Percentiles rank a stretch among this genome's conserved stretches.
These are phyloP conservation scores for Trichoderma lentiforme DNA, from an alignment of 2,329 filamentous ascomycete genomes.

Conservation along the genomic window DNA sequence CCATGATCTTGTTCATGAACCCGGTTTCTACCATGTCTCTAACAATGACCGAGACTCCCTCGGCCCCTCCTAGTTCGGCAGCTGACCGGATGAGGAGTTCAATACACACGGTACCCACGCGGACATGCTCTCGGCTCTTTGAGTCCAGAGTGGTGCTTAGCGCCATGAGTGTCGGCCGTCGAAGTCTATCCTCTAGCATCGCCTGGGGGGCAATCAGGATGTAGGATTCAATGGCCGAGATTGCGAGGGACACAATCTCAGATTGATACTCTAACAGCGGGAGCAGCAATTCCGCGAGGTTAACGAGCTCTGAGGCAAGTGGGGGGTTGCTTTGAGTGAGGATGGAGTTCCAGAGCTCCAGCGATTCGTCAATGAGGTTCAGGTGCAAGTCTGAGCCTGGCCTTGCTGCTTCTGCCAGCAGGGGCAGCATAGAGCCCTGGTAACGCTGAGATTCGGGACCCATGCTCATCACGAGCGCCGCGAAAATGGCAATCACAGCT, in stretches of 20 bases:
- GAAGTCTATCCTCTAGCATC: slow-evolving; percentile 56
- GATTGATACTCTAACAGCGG: slow-evolving; percentile 65
- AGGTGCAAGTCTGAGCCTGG: slow-evolving; percentile 70
- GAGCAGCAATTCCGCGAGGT: slow-evolving; percentile 60
- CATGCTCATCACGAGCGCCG: slow-evolving; percentile 82
- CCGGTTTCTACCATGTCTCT: slow-evolving; percentile 63
- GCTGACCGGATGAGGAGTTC: slow-evolving; percentile 64
- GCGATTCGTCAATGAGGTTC: slow-evolving; percentile 85
- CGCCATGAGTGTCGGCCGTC: slow-evolving; percentile 47
- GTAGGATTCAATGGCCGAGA: slow-evolving; percentile 68
- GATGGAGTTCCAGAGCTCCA: slow-evolving; percentile 84
- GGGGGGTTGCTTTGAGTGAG: slow-evolving; percentile 63
- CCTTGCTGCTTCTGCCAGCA: slow-evolving; percentile 77
- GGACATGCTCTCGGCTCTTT: slow-evolving; percentile 55
- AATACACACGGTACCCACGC: slow-evolving; percentile 57
- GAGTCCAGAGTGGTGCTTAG: slow-evolving; percentile 50
- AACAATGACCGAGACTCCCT: slow-evolving; percentile 60
- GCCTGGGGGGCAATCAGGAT: slow-evolving; percentile 66
- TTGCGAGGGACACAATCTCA: slow-evolving; percentile 58
- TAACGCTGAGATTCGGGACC: slow-evolving; percentile 73
- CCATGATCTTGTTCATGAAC: slow-evolving; percentile 61
- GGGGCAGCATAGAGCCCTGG: slow-evolving; percentile 74
- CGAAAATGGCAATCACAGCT: slow-evolving; percentile 80
- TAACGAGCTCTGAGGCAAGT: slow-evolving; percentile 58
- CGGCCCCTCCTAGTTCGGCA: slow-evolving; percentile 57